Percentiles rank a stretch among this genome's conserved stretches.
Evolutionary conservation across 202 grass and related monocot species (phyloP).

Genomic region (Carex arenaria): DNA sequence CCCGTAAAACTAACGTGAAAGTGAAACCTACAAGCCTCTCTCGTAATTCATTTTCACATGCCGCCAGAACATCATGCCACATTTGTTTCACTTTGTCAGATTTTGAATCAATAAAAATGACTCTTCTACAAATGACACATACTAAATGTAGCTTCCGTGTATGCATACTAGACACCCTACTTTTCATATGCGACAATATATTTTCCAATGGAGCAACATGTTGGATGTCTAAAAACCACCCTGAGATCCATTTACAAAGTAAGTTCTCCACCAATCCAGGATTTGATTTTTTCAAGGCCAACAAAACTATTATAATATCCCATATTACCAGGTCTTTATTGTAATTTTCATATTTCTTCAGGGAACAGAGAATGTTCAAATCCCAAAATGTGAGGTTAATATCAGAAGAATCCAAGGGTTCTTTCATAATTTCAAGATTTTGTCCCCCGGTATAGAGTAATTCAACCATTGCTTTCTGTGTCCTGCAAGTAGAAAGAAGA

Average conservation of each 20-base stretch:
- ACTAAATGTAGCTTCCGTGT: slow-evolving; percentile 63
- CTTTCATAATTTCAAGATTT: slow-evolving; percentile 49
- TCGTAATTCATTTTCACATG: slow-evolving; percentile 53
- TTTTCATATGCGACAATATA: slow-evolving; percentile 18
- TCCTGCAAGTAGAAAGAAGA: slow-evolving; percentile 45
- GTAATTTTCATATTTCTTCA: slow-evolving; percentile 63
- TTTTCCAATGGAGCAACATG: slow-evolving; percentile 32
- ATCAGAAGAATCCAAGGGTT: slow-evolving; percentile 32
- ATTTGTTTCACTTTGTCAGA: slow-evolving; percentile 29
- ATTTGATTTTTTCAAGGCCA: slow-evolving; percentile 42
- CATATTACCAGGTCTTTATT: slow-evolving; percentile 50
- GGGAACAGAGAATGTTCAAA: slow-evolving; percentile 61
- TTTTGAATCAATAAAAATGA: slow-evolving; percentile 39
- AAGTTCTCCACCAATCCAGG: slow-evolving; percentile 49
- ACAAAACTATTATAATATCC: slow-evolving; percentile 59
- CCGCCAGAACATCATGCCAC: slow-evolving; percentile 54
- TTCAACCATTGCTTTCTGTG: slow-evolving; percentile 76
- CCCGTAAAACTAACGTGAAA: slow-evolving; percentile 43
- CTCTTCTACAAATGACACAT: slow-evolving; percentile 73
- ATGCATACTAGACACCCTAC: slow-evolving; percentile 39
- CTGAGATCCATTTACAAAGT: slow-evolving; percentile 53
- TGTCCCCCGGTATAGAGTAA: slow-evolving; percentile 72
- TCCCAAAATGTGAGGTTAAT: slow-evolving; percentile 48
- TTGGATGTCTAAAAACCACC: slow-evolving; percentile 39
- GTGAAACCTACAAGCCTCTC: slow-evolving; percentile 67